Evolutionary conservation across 2,329 filamentous ascomycete genomes (phyloP).

Genomic region (Epichloe sibirici): DNA sequence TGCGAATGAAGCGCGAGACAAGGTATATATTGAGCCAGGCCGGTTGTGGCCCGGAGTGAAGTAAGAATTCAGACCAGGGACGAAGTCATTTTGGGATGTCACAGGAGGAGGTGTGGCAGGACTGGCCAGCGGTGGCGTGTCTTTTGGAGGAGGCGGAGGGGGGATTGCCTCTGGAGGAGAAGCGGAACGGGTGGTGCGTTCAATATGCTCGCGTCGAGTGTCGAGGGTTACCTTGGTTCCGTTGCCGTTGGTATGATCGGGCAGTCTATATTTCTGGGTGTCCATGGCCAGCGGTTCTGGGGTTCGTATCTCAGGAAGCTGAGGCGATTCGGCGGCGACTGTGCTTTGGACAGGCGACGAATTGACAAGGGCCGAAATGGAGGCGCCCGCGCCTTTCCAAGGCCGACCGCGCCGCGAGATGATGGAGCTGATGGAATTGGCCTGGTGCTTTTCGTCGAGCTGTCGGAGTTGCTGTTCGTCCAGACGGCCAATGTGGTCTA

Average conservation of each 20-base stretch:
- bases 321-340: slow-evolving; percentile 20
- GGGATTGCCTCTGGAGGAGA: slow-evolving; percentile 24
- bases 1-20: slow-evolving; percentile 84
- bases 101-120: slow-evolving; percentile 14
- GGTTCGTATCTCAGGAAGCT: slow-evolving; percentile 39
- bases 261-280: slow-evolving; percentile 61
- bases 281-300: slow-evolving; percentile 49
- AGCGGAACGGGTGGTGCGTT: slow-evolving; percentile 32
- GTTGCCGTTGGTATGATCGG: slow-evolving; percentile 57
- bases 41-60: slow-evolving; percentile 57
- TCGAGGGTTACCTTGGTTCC: slow-evolving; percentile 50
- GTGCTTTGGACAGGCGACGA: slow-evolving; percentile 10
- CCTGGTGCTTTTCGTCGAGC: slow-evolving; percentile 51
- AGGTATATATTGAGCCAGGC: slow-evolving; percentile 81
- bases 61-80: slow-evolving; percentile 44
- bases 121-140: slow-evolving; percentile 23
- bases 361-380: slow-evolving; percentile 18
- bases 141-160: slow-evolving; percentile 26
- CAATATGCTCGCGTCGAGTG: slow-evolving; percentile 45
- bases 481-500: slow-evolving; percentile 51
- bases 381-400: slow-evolving; percentile 53
- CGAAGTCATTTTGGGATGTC: slow-evolving; percentile 28
- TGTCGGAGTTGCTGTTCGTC: slow-evolving; percentile 57
- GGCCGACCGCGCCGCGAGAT: slow-evolving; percentile 56
- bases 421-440: slow-evolving; percentile 34